Evolutionary conservation across 164 flowering plant genomes (phyloP), one percentile per base, ranked within the genome.

Genomic region (Annona cherimola): DNA sequence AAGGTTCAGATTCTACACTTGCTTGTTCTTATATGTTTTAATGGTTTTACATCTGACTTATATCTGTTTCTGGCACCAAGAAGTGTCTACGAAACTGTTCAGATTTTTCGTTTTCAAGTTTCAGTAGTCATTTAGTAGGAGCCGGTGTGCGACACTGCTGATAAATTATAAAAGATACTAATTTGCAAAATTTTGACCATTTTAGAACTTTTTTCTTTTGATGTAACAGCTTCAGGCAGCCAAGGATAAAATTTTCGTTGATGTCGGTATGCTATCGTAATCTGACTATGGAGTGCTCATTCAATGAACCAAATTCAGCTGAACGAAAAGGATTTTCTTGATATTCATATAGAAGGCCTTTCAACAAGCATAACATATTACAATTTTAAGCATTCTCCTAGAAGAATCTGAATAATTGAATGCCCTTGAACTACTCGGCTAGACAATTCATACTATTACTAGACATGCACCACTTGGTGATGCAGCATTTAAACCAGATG

Each of bases 221-320:
- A 42, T 71, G 45, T 73, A 42, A 67, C 77, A 95, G 98, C 75
- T 86, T 46, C 79, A 88, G 16, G 95, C 98, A 55, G 95, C 99
- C 41, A 70, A 85, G 72, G 81, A 85, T 44, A 87, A 81, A 60
- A 84, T 92, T 63, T 83, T 82, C 69, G 87, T 93, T 66, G 96
- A 96, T 82, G 98, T 96, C 76, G 99, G 99, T 95, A 88, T 65
- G 89, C 26, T 77, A 76, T 67, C 68, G 35, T 54, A 71, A 71
- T 74, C 50, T 68, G 59, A 40, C 2, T 39, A n/a, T 62, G 41
- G 41, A 46, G 45, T 59, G 61, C 40, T 46, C 57, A 45, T n/a
- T 40, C 5, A 2, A 2, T 59, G n/a, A 8, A 8, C 5, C 35
- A 26, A 26, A 26, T 26, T 26, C 35, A 26, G 35, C 35, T 26